Conservation (phyloP, 148 eudicot genomes). For the Linanthus parryae region DNA sequence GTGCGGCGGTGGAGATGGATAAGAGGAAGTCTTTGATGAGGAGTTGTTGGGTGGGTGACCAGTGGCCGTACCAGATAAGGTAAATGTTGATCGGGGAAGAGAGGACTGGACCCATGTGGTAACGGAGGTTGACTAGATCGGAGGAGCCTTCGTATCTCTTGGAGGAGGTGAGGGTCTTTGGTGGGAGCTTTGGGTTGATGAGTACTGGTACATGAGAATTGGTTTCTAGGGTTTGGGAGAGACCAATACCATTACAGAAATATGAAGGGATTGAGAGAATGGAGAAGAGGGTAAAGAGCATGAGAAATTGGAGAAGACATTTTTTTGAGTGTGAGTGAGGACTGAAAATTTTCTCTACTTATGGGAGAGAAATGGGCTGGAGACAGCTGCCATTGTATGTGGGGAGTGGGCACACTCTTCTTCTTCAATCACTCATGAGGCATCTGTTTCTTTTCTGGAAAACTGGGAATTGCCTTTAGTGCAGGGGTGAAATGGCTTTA, state of each 20-base stretch:
- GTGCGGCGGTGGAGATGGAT: constrained; percentile 57
- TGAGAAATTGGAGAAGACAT: neutral
- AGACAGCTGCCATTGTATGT: constrained; percentile 17
- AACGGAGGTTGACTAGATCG: constrained; percentile 53
- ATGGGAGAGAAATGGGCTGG: constrained; percentile 16
- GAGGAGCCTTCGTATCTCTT: constrained; percentile 86
- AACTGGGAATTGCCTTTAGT: constrained; percentile 15
- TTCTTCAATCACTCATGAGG: neutral
- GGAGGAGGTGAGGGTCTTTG: constrained; percentile 41
- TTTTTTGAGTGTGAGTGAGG: neutral
- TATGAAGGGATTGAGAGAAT: neutral
- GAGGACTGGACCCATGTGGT: constrained; percentile 99
- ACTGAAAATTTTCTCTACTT: neutral
- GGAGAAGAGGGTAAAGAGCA: neutral
- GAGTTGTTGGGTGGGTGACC: constrained; percentile 46
- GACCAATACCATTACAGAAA: no score
- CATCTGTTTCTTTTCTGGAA: constrained; percentile 8
- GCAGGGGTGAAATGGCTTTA: no score
- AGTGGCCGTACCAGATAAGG: constrained; percentile 84
- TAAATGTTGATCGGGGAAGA: constrained; percentile 80
- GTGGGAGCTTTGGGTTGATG: constrained; percentile 53
- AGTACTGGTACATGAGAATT: constrained; percentile 25
- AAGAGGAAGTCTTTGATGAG: constrained; percentile 72
- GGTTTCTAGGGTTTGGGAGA: constrained; percentile 24
- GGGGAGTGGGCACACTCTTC: neutral